phyloP scores from a whole-genome alignment of 345 rosid species.

The Pistacia vera region DNA sequence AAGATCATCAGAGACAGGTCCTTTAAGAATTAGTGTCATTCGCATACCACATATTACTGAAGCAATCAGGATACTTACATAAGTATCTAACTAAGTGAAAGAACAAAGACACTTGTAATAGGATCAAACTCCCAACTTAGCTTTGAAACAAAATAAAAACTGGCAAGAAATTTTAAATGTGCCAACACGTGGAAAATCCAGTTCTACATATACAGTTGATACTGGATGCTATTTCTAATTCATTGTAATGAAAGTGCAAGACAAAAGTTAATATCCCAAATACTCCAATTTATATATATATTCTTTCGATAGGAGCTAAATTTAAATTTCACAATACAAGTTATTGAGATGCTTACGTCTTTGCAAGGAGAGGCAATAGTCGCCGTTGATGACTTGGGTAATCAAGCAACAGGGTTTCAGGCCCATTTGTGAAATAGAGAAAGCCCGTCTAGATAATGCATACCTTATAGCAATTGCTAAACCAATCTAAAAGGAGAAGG shows the following conservation, averaged over 20 bases:
- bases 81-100: not conserved
- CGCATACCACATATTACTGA: not conserved
- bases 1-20: not conserved
- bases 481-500: constrained; percentile 53
- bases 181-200: not conserved
- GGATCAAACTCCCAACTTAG: not conserved
- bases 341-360: constrained; percentile 56
- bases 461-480: constrained; percentile 82
- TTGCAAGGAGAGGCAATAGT: constrained; percentile 90
- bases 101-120: not conserved
- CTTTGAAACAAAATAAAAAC: not conserved
- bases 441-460: constrained; percentile 83
- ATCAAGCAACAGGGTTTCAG: constrained; percentile 91
- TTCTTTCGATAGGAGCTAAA: not conserved
- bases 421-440: constrained; percentile 64
- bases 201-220: not conserved
- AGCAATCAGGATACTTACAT: not conserved
- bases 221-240: not conserved
- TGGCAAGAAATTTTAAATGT: not conserved
- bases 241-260: not conserved
- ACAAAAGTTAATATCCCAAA: constrained; percentile 3
- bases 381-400: constrained; percentile 94
- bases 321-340: not conserved
- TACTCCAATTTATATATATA: no score
- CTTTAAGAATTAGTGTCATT: not conserved